Evolutionary conservation across 2,329 filamentous ascomycete genomes (phyloP), one percentile per base, ranked within the genome.

Genomic region (Aspergillus versicolor): DNA sequence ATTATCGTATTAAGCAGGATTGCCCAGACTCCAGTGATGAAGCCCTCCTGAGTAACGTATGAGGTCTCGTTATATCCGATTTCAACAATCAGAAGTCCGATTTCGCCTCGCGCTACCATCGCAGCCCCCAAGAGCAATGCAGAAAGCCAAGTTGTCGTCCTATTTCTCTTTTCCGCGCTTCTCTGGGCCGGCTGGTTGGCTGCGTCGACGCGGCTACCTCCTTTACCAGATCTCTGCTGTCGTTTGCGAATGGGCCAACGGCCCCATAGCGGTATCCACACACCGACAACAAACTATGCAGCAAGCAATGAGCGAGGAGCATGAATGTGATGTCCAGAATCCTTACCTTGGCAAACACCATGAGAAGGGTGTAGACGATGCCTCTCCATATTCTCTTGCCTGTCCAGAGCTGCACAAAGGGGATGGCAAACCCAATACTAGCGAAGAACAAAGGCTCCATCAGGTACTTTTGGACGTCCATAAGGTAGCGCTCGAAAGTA

Each of bases 401-500:
- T 3, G 70, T 70, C 70, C 70, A 71, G 2, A 72, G 61, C 47
- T 67, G 50, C 43, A 72, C 52, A 47, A 71, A 72, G 1, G 70
- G 70, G 46, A 72, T 70, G 0, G 70, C 70, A 40, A 72, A 72
- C 0, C 70, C 70, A 12, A 72, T 63, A 52, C 68, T 71, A 2
- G 67, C 61, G 27, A 71, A 71, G 44, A 71, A 71, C 8, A 71
- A 44, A 24, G 69, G 69, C 46, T 68, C 69, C 68, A 71, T 71
- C 37, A 71, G 55, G 52, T 70, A 70, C 21, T 67, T 58, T 56
- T 73, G 74, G 17, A 71, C 65, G 11, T 67, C 73, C 2, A 71
- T 53, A 1, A 76, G 62, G 51, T 77, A 77, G 9, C 60, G 58
- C 51, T 75, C 73, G 53, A 76, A 77, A 0, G 74, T 75, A 52